Evolutionary conservation across 1,284 basidiomycete genomes (phyloP).

Genomic region (Marasmius oreades): DNA sequence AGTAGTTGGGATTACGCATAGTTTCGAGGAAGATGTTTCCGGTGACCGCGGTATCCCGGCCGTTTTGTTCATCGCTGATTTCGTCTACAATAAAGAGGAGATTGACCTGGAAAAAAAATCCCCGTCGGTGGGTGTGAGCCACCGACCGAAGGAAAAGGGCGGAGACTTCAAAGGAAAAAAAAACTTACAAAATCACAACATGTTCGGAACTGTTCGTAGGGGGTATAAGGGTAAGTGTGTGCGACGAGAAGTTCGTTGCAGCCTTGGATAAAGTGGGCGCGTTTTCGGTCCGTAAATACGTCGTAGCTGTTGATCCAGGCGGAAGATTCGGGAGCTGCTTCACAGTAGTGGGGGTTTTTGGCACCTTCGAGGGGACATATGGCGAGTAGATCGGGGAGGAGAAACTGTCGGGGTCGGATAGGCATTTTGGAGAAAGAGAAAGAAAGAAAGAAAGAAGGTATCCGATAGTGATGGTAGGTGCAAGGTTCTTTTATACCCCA

Average conservation of each 20-base stretch:
- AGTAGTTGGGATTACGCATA: conserved; percentile 48
- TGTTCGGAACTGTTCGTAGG: conserved; percentile 44
- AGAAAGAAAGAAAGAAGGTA: conserved; percentile 15
- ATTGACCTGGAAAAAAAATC: conserved; percentile 53
- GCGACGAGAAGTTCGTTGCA: conserved; percentile 62
- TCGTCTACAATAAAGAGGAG: conserved; percentile 68
- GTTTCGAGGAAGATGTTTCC: conserved; percentile 51
- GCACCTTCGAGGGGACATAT: conserved; percentile 43
- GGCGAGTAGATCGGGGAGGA: conserved; percentile 54
- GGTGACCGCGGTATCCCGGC: conserved; percentile 49
- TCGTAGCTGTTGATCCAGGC: conserved; percentile 62
- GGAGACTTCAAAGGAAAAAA: neutral
- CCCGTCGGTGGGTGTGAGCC: too few relatives aligned
- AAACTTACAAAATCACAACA: conserved; percentile 6
- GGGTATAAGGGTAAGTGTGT: conserved; percentile 58
- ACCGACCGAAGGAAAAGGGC: neutral
- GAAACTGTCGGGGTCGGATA: conserved; percentile 34
- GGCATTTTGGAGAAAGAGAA: conserved; percentile 31
- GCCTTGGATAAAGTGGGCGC: conserved; percentile 55
- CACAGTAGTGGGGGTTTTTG: conserved; percentile 52
- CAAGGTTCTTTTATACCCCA: neutral
- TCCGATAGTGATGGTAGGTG: conserved; percentile 12
- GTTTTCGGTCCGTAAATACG: conserved; percentile 57
- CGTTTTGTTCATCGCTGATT: conserved; percentile 64
- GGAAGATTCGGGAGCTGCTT: conserved; percentile 51